Conservation (phyloP, 2,329 filamentous ascomycete genomes). For the Gyromitra esculenta region DNA sequence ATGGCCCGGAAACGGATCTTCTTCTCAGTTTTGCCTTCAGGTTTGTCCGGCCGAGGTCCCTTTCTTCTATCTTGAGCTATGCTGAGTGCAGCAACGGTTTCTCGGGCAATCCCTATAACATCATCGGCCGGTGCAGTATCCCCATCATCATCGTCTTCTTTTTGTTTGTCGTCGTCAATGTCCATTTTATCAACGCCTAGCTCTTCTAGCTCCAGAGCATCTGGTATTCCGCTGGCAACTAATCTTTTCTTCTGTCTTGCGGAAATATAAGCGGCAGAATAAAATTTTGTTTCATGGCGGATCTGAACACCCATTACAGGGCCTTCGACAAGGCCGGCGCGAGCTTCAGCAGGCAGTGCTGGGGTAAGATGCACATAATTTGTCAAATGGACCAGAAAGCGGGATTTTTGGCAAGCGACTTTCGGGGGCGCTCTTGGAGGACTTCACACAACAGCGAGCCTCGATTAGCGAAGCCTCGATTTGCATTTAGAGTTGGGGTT, state of each 20-base stretch:
- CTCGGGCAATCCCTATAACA: conserved; percentile 70
- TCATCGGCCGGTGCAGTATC: conserved; percentile 62
- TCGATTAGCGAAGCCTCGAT: conserved; percentile 40
- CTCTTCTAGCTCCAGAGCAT: conserved; percentile 26
- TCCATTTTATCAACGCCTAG: conserved; percentile 42
- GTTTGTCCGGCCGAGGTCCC: conserved; percentile 58
- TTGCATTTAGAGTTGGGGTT: conserved; percentile 37
- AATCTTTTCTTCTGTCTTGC: conserved; percentile 45
- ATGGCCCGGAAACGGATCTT: conserved; percentile 53
- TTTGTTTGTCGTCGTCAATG: conserved; percentile 39
- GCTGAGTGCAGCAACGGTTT: conserved; percentile 70
- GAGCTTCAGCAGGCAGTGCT: conserved; percentile 69
- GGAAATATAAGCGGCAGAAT: conserved; percentile 43
- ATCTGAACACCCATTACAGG: conserved; percentile 71
- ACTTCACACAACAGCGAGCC: conserved; percentile 32
- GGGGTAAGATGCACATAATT: conserved; percentile 70
- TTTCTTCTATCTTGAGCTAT: conserved; percentile 70
- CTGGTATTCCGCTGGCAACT: conserved; percentile 30
- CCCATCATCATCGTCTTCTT: conserved; percentile 43
- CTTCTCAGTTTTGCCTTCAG: conserved; percentile 68
- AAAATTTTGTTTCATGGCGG: conserved; percentile 67
- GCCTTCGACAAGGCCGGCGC: conserved; percentile 70
- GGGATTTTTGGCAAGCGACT: conserved; percentile 52
- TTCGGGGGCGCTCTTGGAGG: conserved; percentile 51
- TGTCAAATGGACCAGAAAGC: conserved; percentile 53